Base-by-base conservation (phyloP, 2,329 filamentous ascomycete species). In the Sclerotinia minor region DNA sequence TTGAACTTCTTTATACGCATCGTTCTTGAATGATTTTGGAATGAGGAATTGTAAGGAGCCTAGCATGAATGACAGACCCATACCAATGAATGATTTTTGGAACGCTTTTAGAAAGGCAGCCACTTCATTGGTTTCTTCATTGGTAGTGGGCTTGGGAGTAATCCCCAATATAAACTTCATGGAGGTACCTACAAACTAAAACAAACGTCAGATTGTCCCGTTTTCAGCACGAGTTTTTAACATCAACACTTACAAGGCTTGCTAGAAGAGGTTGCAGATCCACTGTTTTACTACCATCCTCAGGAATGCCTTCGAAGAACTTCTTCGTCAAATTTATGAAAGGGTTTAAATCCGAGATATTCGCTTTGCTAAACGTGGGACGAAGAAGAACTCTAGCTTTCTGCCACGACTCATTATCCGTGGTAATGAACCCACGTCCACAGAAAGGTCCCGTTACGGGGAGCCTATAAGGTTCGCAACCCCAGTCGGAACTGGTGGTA, bases 41-140 rank as follows among this genome's bases (percentile, higher is more conserved):
- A 65, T n/a, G 7, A 65, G 63, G 8, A 57, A 65, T 24, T 65
- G n/a, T 8, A 65, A 21, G 6, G 52, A 38, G 6, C 63, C 63
- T 24, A 65, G 50, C 50, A 65, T 26, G 8, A 65, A 65, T 21
- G 63, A 65, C 15, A 65, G 63, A 3, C 63, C 63, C 63, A 65
- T 65, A 2, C 63, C 50, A 44, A 65, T 55, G 7, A 57, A 11
- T 19, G 52, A 55, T 35, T 26, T 11, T 21, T 65, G 29, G n/a
- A 65, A 65, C 0, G 63, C 63, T 57, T 65, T 47, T 6, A 65
- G 24, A 19, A 65, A 65, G n/a, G 24, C 52, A 24, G 63, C 19
- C 1, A 38, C 26, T 32, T 32, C 21, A 5, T n/a, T 35, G 7
- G 19, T 13, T 32, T n/a, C 26, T 2, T 32, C 41, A 26, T 26